Conservation (phyloP, 2,329 filamentous ascomycete genomes). For the Nemania serpens region DNA sequence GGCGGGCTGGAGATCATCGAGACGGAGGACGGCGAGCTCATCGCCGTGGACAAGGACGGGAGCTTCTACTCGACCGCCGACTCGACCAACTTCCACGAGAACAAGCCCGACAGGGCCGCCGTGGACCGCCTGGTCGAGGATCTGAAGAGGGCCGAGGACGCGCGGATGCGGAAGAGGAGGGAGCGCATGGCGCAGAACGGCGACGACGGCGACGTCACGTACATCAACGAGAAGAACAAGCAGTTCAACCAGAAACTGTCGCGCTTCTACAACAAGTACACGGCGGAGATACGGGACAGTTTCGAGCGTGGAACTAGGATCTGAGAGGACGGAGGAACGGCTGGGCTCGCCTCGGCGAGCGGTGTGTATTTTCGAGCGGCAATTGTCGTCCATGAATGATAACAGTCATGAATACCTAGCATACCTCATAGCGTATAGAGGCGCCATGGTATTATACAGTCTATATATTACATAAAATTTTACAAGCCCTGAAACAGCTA, state of each 20-base stretch:
- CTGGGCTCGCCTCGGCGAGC: background rate
- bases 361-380: constrained; percentile 11
- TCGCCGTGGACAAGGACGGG: constrained; percentile 90
- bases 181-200: constrained; percentile 78
- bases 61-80: constrained; percentile 90
- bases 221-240: constrained; percentile 99
- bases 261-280: constrained; percentile 98
- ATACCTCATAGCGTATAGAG: constrained; percentile 22
- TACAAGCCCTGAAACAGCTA: constrained; percentile 4
- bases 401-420: constrained; percentile 4
- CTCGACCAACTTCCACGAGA: constrained; percentile 78
- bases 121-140: constrained; percentile 88
- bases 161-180: constrained; percentile 81
- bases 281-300: constrained; percentile 92
- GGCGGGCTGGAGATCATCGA: constrained; percentile 93
- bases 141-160: constrained; percentile 85
- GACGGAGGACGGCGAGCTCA: constrained; percentile 91
- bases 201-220: constrained; percentile 90
- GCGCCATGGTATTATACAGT: constrained; percentile 37
- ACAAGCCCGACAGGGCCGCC: constrained; percentile 83
- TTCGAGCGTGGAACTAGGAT: constrained; percentile 98
- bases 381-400: constrained; percentile 3
- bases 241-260: constrained; percentile 98
- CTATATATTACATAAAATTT: constrained; percentile 34
- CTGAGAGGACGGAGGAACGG: constrained; percentile 48